phyloP scores from a whole-genome alignment of 1,284 basidiomycete species.

The Leccinum variabile region DNA sequence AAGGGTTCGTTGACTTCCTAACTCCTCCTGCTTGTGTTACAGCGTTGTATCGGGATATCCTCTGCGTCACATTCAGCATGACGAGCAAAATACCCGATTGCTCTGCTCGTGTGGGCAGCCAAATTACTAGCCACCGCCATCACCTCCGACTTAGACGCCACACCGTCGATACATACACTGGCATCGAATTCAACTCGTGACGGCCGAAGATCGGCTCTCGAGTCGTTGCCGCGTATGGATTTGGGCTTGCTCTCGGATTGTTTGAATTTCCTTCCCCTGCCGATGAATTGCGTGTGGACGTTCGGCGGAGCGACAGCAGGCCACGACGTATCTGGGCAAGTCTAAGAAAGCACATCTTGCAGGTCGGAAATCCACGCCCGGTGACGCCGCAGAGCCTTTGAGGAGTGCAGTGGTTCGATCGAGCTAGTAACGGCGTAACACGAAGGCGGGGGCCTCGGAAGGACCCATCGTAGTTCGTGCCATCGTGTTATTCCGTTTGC shows the following conservation, averaged over 20 bases:
- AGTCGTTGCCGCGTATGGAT: not conserved
- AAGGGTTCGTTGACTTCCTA: too few relatives aligned
- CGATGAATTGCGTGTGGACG: not conserved
- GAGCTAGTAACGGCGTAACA: not conserved
- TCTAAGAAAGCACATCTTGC: not conserved
- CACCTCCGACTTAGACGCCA: too few relatives aligned
- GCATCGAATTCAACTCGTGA: too few relatives aligned
- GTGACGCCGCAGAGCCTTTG: not conserved
- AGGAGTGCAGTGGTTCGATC: not conserved
- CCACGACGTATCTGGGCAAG: not conserved
- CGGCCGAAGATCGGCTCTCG: not conserved
- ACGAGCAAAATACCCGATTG: too few relatives aligned
- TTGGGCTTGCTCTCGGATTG: not conserved
- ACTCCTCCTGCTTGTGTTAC: too few relatives aligned
- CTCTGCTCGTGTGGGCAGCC: too few relatives aligned
- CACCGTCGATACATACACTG: too few relatives aligned
- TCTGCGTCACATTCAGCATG: too few relatives aligned
- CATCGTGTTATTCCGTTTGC: not conserved
- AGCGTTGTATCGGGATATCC: too few relatives aligned
- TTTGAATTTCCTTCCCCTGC: not conserved
- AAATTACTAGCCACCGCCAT: too few relatives aligned
- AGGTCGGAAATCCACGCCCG: not conserved
- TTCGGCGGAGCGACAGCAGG: not conserved
- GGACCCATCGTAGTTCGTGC: not conserved
- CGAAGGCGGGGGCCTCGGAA: not conserved